A percentile compares a stretch with the other conserved stretches of the same genome.
Conservation (phyloP, 495 filamentous ascomycete species). For the Mycothermus thermophilus region DNA sequence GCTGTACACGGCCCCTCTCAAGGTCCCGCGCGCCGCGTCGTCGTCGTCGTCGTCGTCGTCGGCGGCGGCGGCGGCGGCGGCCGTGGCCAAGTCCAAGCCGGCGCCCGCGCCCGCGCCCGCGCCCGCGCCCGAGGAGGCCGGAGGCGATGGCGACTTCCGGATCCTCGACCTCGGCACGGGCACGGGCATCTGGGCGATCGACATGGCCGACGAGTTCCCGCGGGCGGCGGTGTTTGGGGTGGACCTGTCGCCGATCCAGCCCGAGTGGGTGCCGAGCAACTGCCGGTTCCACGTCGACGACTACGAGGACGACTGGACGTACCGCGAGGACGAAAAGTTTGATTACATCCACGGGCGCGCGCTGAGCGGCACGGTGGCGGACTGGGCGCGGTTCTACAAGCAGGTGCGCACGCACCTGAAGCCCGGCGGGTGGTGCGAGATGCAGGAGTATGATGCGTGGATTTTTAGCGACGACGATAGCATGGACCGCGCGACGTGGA, state of each 20-base stretch:
- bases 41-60: no score
- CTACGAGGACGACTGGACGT: constrained; percentile 43
- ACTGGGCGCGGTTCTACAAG: constrained; percentile 41
- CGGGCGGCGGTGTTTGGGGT: constrained; percentile 23
- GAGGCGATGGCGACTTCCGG: constrained; percentile 17
- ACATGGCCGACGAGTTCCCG: constrained; percentile 27
- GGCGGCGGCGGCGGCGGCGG: constrained; percentile 23
- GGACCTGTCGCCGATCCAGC: constrained; percentile 28
- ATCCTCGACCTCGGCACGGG: constrained; percentile 49
- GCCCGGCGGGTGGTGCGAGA: constrained; percentile 49
- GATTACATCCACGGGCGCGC: constrained; percentile 52
- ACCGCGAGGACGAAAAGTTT: constrained; percentile 32
- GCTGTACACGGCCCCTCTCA: constrained; percentile 35
- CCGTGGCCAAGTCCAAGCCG: not conserved
- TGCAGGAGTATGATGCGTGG: constrained; percentile 33
- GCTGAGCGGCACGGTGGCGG: constrained; percentile 40
- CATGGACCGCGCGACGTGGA: constrained; percentile 28
- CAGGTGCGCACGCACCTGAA: constrained; percentile 38
- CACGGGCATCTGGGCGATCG: constrained; percentile 50
- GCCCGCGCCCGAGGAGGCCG: no score
- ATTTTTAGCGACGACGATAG: constrained; percentile 39
- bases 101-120: no score
- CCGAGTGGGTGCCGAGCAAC: constrained; percentile 35
- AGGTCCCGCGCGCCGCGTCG: no score
- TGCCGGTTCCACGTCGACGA: constrained; percentile 45